Base-by-base conservation (phyloP, 1,139 yeast genomes). In the Oligophagozyma castellii region DNA sequence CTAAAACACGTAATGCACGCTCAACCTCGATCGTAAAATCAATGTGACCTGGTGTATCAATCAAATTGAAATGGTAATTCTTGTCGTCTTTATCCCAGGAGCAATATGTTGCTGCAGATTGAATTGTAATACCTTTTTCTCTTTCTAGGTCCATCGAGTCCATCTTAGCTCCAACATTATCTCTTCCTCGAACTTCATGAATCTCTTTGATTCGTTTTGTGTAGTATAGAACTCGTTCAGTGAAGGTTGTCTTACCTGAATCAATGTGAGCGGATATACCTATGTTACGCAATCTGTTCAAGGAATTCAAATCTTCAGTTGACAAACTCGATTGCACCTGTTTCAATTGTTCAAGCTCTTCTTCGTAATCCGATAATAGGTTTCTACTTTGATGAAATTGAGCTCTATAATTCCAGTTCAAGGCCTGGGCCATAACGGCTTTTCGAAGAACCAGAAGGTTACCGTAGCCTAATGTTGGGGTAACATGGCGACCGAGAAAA, bases 241-340 rank as follows among this genome's bases (percentile, higher is more conserved):
- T 89, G 56, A 86, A 86, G 0, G 96, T 86, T 22, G 96, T 86
- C 54, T 86, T 86, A 39, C 96, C 96, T 2, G 95, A 81, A 53
- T 86, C 96, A 49, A 86, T 86, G 57, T 89, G 99, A 5, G 99
- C 99, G 12, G 95, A 81, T 36, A 89, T 83, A 56, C 99, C 99
- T 42, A 89, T 89, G 53, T 89, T 89, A 58, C 99, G 70, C 70
- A 86, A 68, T 34, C 67, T 63, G 8, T 58, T 46, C 14, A 80
- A 61, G 23, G 72, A 65, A 11, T 52, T 39, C 12, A 61, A 35
- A 50, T 89, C 98, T 23, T 22, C 12, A 8, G 10, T 8, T 7
- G 12, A 18, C 10, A n/a, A n/a, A n/a, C n/a, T n/a, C n/a, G n/a
- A n/a, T n/a, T n/a, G n/a, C n/a, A n/a, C n/a, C n/a, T n/a, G n/a